Conservation (phyloP, 2,329 filamentous ascomycete species). For the Fusarium bactridioides region DNA sequence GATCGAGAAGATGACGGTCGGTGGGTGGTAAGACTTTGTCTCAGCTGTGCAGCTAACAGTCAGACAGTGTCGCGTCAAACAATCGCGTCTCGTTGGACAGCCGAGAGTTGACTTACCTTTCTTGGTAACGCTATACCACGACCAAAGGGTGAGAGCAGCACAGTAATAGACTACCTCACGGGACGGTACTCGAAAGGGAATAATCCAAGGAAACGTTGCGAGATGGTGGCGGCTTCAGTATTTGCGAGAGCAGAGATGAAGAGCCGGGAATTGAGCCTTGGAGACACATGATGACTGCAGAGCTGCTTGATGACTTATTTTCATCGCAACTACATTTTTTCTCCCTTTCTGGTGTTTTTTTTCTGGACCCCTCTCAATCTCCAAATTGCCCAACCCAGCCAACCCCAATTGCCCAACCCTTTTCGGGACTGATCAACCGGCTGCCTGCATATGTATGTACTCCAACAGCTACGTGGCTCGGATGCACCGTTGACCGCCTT, state of each 20-base stretch:
- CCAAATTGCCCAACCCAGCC: background rate
- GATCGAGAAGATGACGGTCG: background rate
- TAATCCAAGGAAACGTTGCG: background rate
- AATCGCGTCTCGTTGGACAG: background rate
- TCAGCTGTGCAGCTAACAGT: background rate
- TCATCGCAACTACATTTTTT: background rate
- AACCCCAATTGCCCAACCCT: background rate
- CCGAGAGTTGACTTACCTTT: background rate
- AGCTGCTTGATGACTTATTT: background rate
- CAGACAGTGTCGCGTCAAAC: background rate
- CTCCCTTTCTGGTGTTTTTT: background rate
- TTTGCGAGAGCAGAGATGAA: background rate
- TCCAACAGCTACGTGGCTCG: background rate
- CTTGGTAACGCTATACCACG: background rate
- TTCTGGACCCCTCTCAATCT: background rate
- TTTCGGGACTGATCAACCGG: background rate
- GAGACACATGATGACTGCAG: background rate
- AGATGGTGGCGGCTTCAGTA: background rate
- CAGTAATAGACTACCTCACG: background rate
- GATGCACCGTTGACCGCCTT: conserved; percentile 5
- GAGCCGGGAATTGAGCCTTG: background rate
- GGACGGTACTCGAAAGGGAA: background rate
- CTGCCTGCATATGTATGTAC: background rate
- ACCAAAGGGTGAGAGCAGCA: background rate
- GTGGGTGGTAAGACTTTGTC: background rate